Conservation (phyloP, 805 yeast species). For the Candida taoyuanica region DNA sequence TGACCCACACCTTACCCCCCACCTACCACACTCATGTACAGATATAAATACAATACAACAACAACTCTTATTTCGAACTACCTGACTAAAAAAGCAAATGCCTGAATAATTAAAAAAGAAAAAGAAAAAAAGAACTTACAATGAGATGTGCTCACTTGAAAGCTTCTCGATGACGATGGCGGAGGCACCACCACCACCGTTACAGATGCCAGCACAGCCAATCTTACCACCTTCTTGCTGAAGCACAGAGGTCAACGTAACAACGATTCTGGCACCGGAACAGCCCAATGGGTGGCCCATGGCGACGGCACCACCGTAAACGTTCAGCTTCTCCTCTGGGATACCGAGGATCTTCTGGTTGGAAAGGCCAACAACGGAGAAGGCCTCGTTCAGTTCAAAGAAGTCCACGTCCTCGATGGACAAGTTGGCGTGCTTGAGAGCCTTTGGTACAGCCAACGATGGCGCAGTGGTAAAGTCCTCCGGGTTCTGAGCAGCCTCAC, state of each 20-base stretch:
- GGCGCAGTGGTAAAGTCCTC: conserved; percentile 96
- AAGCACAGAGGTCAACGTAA: conserved; percentile 77
- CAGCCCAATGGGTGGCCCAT: conserved; percentile 94
- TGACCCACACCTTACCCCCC: no score
- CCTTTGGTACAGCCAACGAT: conserved; percentile 91
- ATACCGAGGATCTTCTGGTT: conserved; percentile 67
- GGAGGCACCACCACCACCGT: conserved; percentile 99
- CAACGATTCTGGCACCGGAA: conserved; percentile 92
- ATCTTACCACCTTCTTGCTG: conserved; percentile 79
- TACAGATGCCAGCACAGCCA: conserved; percentile 96
- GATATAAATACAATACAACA: no score
- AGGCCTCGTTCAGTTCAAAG: conserved; percentile 97
- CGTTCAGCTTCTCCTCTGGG: conserved; percentile 67
- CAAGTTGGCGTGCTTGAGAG: conserved; percentile 79
- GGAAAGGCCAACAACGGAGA: conserved; percentile 93
- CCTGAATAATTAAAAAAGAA: no score
- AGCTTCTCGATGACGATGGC: conserved; percentile 80
- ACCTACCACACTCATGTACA: no score
- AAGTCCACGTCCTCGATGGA: conserved; percentile 67
- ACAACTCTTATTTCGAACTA: no score
- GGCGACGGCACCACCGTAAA: conserved; percentile 95
- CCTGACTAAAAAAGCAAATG: no score
- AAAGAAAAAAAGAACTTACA: no score
- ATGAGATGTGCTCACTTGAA: conserved; percentile 26
- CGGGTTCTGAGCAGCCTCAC: conserved; percentile 96